Conservation (phyloP, 768 basidiomycete genomes). For the Leucocoprinus leucothites region DNA sequence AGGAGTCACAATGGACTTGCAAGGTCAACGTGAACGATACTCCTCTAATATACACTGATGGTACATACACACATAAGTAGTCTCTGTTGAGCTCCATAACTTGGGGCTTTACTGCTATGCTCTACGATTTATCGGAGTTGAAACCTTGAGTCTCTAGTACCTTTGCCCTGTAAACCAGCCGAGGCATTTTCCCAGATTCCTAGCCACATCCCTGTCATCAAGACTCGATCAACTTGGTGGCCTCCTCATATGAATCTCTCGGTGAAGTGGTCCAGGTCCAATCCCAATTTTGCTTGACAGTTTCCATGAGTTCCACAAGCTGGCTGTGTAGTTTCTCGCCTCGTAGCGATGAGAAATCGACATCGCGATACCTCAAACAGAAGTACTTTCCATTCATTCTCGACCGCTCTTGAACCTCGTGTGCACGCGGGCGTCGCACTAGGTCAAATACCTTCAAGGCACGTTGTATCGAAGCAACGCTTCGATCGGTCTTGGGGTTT, state of each 20-base stretch:
- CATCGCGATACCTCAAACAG: slow-evolving; percentile 29
- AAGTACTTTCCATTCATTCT: slow-evolving; percentile 42
- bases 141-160: neutral
- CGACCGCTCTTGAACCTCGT: slow-evolving; percentile 34
- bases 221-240: slow-evolving; percentile 26
- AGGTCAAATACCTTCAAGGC: slow-evolving; percentile 47
- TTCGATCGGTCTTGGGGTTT: slow-evolving; percentile 40
- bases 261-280: slow-evolving; percentile 58
- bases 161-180: neutral
- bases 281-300: slow-evolving; percentile 51
- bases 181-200: neutral
- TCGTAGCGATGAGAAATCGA: slow-evolving; percentile 26
- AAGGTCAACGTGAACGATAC: too few species aligned
- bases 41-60: too few species aligned
- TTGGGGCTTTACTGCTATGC: neutral
- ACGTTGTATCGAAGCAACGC: slow-evolving; percentile 24
- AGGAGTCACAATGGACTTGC: too few species aligned
- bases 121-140: neutral
- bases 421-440: slow-evolving; percentile 45
- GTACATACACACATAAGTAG: too few species aligned
- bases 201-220: neutral
- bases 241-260: slow-evolving; percentile 38
- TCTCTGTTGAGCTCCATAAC: too few species aligned
- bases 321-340: slow-evolving; percentile 26
- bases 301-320: slow-evolving; percentile 36